A percentile compares a stretch with the other conserved stretches of the same genome.
These are phyloP conservation scores for Pseudopithomyces maydicus DNA, from an alignment of 2,329 filamentous ascomycete genomes.

Conservation along the genomic window DNA sequence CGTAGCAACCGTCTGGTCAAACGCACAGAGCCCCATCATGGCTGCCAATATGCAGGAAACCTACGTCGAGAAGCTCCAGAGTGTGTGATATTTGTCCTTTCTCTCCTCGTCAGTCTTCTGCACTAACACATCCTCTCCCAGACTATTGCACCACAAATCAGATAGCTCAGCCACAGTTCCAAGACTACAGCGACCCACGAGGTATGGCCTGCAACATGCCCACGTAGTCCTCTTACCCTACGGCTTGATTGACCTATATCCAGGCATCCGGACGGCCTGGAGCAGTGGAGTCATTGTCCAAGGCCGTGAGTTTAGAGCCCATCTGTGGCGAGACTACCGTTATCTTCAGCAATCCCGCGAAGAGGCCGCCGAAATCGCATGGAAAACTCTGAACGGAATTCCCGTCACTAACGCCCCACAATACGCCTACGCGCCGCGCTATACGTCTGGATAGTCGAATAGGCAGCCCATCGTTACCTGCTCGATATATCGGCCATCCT, in stretches of 20 bases:
- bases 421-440: conserved; percentile 25
- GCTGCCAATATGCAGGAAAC: conserved; percentile 30
- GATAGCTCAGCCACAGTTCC: conserved; percentile 43
- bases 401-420: conserved; percentile 20
- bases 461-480: not conserved
- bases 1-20: not conserved
- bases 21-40: conserved; percentile 23
- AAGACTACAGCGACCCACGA: conserved; percentile 45
- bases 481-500: not conserved
- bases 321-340: conserved; percentile 43
- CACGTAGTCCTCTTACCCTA: not conserved
- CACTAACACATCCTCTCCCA: conserved; percentile 17
- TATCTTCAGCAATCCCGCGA: conserved; percentile 44
- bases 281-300: conserved; percentile 42
- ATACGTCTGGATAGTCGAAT: conserved; percentile 26
- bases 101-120: conserved; percentile 14
- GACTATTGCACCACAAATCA: conserved; percentile 40
- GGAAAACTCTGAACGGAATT: conserved; percentile 31
- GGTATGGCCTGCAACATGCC: conserved; percentile 27
- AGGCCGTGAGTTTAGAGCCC: conserved; percentile 40
- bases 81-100: conserved; percentile 21
- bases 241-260: not conserved
- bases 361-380: conserved; percentile 43
- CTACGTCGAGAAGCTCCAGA: conserved; percentile 39
- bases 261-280: conserved; percentile 44